Evolutionary conservation across 148 eudicot species (phyloP).

Genomic region (Linanthus parryae): DNA sequence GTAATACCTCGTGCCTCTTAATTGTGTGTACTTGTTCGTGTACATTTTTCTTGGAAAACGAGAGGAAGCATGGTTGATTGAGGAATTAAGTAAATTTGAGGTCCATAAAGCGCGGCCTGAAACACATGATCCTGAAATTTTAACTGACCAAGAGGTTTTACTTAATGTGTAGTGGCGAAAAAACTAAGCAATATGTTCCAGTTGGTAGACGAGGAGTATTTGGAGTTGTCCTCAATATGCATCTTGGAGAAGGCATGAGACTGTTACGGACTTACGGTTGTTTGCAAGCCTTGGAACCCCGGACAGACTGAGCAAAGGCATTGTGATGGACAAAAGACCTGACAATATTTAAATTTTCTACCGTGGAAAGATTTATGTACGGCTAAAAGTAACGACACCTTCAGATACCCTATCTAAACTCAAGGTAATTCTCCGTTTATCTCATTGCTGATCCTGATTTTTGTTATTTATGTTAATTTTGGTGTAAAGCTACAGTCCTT

Average conservation of each 20-base stretch:
- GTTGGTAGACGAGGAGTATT: constrained; percentile 90
- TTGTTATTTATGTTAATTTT: too few relatives aligned
- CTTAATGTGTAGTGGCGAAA: constrained; percentile 91
- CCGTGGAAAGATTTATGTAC: constrained; percentile 85
- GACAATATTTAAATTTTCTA: constrained; percentile 83
- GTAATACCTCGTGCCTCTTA: neutral
- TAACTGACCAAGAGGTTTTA: constrained; percentile 86
- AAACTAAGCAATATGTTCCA: constrained; percentile 85
- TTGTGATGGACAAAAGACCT: constrained; percentile 53
- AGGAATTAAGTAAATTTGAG: constrained; percentile 78
- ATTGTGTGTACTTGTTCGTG: neutral
- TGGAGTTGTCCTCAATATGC: constrained; percentile 97
- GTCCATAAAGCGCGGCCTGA: constrained; percentile 63
- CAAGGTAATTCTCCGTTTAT: too few relatives aligned
- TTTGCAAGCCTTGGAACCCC: constrained; percentile 94
- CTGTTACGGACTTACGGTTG: constrained; percentile 80
- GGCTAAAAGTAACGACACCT: constrained; percentile 89
- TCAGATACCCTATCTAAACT: constrained; percentile 86
- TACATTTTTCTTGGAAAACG: constrained; percentile 48
- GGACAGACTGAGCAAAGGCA: constrained; percentile 89
- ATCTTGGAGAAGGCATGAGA: constrained; percentile 99
- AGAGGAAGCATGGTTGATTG: constrained; percentile 69
- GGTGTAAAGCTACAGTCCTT: too few relatives aligned
- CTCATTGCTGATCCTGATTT: too few relatives aligned
- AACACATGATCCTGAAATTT: constrained; percentile 67